phyloP scores from a whole-genome alignment of 768 basidiomycete species.

The Multifurca ochricompacta region DNA sequence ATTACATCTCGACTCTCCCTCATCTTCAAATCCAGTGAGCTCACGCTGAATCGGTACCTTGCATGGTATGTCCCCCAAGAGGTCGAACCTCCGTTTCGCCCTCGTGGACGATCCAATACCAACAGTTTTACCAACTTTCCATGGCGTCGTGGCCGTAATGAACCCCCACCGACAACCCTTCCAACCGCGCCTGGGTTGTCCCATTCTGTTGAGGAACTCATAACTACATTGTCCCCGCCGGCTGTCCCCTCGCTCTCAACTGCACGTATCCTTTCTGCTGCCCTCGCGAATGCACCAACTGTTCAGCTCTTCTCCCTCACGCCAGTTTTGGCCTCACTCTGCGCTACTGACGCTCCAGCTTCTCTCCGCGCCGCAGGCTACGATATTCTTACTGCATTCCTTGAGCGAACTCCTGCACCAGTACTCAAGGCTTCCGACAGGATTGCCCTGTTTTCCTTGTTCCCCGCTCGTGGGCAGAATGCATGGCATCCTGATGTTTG shows the following conservation, averaged over 20 bases:
- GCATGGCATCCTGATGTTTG: constrained; percentile 63
- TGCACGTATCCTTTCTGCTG: constrained; percentile 48
- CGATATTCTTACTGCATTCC: constrained; percentile 65
- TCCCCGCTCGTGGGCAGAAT: constrained; percentile 35
- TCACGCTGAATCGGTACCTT: not conserved
- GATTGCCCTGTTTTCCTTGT: constrained; percentile 55
- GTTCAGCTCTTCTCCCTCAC: constrained; percentile 38
- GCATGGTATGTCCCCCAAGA: constrained; percentile 24
- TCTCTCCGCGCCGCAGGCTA: constrained; percentile 60
- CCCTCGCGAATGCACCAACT: constrained; percentile 45
- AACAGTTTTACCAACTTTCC: constrained; percentile 34
- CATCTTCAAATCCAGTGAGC: not conserved
- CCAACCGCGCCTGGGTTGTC: constrained; percentile 27
- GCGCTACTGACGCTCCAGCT: constrained; percentile 43
- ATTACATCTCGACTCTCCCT: not conserved
- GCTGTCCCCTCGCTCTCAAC: constrained; percentile 59
- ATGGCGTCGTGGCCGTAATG: constrained; percentile 30
- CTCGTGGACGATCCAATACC: constrained; percentile 37
- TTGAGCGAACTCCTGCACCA: constrained; percentile 48
- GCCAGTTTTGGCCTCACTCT: constrained; percentile 55
- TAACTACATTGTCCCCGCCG: constrained; percentile 40
- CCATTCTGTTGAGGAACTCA: constrained; percentile 37
- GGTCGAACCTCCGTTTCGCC: constrained; percentile 25
- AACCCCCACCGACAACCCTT: constrained; percentile 8
- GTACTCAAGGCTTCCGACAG: constrained; percentile 48